Base-by-base conservation (phyloP, 176 grass and related monocot species). In the Chrysopogon serrulatus region DNA sequence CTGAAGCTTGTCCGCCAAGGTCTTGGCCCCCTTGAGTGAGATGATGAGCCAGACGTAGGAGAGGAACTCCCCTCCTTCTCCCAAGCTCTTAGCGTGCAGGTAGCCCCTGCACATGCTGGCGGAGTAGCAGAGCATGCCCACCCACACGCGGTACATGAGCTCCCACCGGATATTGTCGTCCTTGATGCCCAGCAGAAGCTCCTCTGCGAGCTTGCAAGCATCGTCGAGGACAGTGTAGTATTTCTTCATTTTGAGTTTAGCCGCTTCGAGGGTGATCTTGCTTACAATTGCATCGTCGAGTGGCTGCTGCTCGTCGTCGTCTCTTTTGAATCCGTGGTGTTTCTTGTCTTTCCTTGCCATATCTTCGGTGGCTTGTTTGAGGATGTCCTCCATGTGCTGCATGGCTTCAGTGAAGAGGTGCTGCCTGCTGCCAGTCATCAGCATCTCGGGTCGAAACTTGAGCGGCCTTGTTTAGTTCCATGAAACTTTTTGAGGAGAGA, bases 341-440 rank as follows among this genome's bases (percentile, higher is more conserved):
- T n/a, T n/a, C n/a, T n/a, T n/a, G n/a, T n/a, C n/a, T n/a, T n/a
- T n/a, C n/a, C n/a, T n/a, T n/a, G n/a, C n/a, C n/a, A n/a, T n/a
- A n/a, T n/a, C n/a, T n/a, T n/a, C 26, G n/a, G 2, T 0, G 8
- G 1, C 2, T 3, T 24, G 10, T 0, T 0, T 10, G 23, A 59
- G n/a, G 23, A 59, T 26, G 9, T 8, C 0, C n/a, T 59, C 54
- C 54, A 59, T 4, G 54, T 59, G 3, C 3, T 26, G 1, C 23
- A 11, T 26, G 54, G 54, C n/a, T 4, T 26, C n/a, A 1, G 54
- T 59, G 54, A 59, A 59, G 23, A 59, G n/a, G 2, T 59, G 54
- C n/a, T 26, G 54, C 54, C 54, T n/a, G 54, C 9, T 59, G 8
- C 54, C 54, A 9, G 54, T 57, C 54, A 57, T 57, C n/a, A n/a